Evolutionary conservation across 2,329 filamentous ascomycete genomes (phyloP).

Genomic region (Graphilbum sp.): DNA sequence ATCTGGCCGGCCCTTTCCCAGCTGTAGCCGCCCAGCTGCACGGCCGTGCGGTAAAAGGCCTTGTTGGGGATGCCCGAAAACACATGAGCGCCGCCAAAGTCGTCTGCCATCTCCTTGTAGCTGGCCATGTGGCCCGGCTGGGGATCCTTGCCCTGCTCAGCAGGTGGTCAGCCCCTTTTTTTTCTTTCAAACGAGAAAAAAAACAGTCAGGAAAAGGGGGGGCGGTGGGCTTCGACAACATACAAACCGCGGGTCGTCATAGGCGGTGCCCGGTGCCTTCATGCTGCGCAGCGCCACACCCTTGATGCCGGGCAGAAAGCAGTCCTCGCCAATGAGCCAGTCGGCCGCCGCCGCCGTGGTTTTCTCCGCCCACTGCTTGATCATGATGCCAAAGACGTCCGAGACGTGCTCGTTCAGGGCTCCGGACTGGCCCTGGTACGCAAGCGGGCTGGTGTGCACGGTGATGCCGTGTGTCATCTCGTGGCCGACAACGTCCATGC

Average conservation of each 20-base stretch:
- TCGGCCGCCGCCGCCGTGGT: slow-evolving; percentile 28
- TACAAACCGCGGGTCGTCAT: slow-evolving; percentile 32
- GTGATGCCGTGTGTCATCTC: slow-evolving; percentile 40
- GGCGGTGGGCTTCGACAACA: no score
- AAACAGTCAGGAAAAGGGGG: background rate
- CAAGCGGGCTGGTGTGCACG: slow-evolving; percentile 30
- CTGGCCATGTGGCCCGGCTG: slow-evolving; percentile 31
- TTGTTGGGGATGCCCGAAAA: slow-evolving; percentile 42
- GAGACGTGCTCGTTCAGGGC: slow-evolving; percentile 41
- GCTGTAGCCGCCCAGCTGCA: slow-evolving; percentile 32
- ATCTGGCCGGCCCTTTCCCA: slow-evolving; percentile 37
- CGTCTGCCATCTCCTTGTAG: slow-evolving; percentile 22
- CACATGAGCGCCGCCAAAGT: slow-evolving; percentile 37
- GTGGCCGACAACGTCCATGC: slow-evolving; percentile 39
- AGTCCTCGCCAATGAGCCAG: slow-evolving; percentile 38
- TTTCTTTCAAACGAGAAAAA: no score
- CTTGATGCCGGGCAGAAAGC: slow-evolving; percentile 32
- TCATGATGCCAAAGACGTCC: slow-evolving; percentile 40
- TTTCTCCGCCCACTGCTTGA: slow-evolving; percentile 34
- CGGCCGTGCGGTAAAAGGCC: slow-evolving; percentile 34
- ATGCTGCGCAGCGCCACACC: slow-evolving; percentile 35
- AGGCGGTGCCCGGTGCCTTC: slow-evolving; percentile 36
- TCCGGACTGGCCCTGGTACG: slow-evolving; percentile 34
- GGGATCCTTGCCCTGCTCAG: slow-evolving; percentile 31
- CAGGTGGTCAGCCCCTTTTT: no score